These are phyloP conservation scores for Solanum hybrid DNA, from an alignment of 305 asterid genomes.

Conservation along the genomic window DNA sequence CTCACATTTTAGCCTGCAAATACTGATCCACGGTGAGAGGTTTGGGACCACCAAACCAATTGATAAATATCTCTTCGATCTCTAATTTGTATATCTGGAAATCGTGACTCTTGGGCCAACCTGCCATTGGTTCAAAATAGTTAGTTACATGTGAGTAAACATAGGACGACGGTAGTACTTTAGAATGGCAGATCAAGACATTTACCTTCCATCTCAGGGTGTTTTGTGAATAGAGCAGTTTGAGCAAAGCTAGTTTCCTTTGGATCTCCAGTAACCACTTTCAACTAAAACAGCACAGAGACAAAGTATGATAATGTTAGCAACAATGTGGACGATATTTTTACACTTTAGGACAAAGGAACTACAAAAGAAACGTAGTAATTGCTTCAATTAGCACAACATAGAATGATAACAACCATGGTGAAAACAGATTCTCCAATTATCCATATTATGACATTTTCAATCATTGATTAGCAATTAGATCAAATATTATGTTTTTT, in stretches of 20 bases:
- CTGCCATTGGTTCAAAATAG: conserved; percentile 28
- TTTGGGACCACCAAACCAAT: conserved; percentile 94
- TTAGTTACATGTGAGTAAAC: not conserved
- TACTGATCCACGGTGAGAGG: conserved; percentile 84
- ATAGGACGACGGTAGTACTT: not conserved
- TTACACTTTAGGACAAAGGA: not conserved
- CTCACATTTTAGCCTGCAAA: conserved; percentile 48
- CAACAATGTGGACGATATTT: not conserved
- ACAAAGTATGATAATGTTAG: not conserved
- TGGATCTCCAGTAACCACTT: conserved; percentile 34
- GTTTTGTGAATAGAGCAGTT: conserved; percentile 61
- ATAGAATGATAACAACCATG: not conserved
- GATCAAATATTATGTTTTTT: not conserved
- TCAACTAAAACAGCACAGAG: conserved; percentile 35
- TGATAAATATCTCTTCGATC: conserved; percentile 60
- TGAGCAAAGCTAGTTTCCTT: conserved; percentile 61
- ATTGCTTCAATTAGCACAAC: not conserved
- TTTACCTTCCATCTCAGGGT: conserved; percentile 75
- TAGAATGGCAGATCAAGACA: not conserved
- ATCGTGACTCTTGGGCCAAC: conserved; percentile 82
- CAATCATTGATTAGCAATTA: not conserved
- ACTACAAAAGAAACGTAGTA: not conserved
- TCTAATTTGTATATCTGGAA: conserved; percentile 64
- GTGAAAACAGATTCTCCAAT: not conserved
- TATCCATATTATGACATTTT: not conserved